phyloP scores from a whole-genome alignment of 75 land plant genomes.

The Cryptomeria japonica region DNA sequence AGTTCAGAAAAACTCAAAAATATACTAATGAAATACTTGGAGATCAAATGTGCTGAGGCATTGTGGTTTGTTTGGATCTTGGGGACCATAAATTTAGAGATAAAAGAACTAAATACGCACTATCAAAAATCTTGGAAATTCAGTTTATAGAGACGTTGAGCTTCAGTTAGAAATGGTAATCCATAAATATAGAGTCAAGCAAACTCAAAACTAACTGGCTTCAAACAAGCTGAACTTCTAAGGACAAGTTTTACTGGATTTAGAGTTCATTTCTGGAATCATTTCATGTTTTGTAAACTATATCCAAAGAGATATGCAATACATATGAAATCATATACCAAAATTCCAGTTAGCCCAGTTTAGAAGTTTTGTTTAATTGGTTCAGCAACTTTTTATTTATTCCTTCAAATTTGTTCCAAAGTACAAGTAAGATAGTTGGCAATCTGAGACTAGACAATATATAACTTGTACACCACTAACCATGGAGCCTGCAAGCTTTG shows the following conservation, averaged over 20 bases:
- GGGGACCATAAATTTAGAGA: not conserved
- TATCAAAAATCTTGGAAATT: not conserved
- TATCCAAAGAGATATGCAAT: not conserved
- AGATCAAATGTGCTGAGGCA: not conserved
- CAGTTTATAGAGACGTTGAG: not conserved
- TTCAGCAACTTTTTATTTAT: not conserved
- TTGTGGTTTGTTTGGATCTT: not conserved
- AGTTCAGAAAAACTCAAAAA: not conserved
- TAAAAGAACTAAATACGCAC: not conserved
- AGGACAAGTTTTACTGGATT: not conserved
- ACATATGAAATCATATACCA: not conserved
- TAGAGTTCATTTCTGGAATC: not conserved
- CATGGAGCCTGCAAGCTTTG: not conserved
- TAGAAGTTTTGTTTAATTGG: not conserved
- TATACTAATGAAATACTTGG: not conserved
- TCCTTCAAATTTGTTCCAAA: not conserved
- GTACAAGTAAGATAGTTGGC: not conserved
- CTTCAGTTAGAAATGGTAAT: not conserved
- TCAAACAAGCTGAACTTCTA: not conserved
- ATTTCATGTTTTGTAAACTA: not conserved
- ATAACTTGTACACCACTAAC: not conserved
- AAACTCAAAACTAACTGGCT: not conserved
- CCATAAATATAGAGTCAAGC: not conserved
- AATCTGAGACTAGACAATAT: not conserved
- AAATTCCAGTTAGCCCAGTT: not conserved